Evolutionary conservation across 1,139 yeast genomes (phyloP).

Genomic region (Geotrichum histeridarum): DNA sequence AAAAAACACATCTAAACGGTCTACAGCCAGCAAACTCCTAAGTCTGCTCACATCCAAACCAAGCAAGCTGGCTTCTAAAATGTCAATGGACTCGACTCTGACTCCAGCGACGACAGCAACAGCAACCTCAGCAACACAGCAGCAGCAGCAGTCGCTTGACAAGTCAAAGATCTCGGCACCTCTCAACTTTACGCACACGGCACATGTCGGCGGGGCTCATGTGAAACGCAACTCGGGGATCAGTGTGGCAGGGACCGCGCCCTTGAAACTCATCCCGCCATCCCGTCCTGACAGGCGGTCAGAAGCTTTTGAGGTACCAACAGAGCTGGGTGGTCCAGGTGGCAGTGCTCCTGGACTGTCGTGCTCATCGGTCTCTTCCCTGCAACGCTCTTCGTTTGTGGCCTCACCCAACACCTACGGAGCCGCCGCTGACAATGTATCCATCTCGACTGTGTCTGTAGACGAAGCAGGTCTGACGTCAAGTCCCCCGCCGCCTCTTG

Average conservation of each 20-base stretch:
- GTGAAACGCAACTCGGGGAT: too few relatives aligned
- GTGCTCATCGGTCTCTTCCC: conserved; percentile 3
- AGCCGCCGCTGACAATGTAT: conserved; percentile 2
- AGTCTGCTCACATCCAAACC: conserved; percentile 1
- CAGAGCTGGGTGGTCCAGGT: not conserved
- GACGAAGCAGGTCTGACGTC: not conserved
- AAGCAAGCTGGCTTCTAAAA: not conserved
- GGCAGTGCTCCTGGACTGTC: conserved; percentile 3
- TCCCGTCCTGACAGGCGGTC: conserved; percentile 2
- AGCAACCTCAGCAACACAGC: not conserved
- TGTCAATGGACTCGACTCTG: too few relatives aligned
- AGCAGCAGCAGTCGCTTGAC: not conserved
- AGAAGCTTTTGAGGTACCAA: not conserved
- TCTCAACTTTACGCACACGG: conserved; percentile 15
- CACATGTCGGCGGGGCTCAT: conserved; percentile 1
- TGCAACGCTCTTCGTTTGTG: conserved; percentile 6
- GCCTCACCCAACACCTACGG: conserved; percentile 8
- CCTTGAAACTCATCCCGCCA: not conserved
- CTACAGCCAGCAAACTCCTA: conserved; percentile 1
- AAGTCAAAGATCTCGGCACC: conserved; percentile 11
- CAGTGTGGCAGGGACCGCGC: not conserved
- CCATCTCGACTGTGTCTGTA: conserved; percentile 10
- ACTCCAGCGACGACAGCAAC: not conserved
- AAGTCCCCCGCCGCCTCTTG: too few relatives aligned
- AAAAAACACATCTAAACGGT: not conserved